Evolutionary conservation across 73 alveolate genomes (phyloP), one percentile per base, ranked within the genome.

Genomic region (Durusdinium trenchii): DNA sequence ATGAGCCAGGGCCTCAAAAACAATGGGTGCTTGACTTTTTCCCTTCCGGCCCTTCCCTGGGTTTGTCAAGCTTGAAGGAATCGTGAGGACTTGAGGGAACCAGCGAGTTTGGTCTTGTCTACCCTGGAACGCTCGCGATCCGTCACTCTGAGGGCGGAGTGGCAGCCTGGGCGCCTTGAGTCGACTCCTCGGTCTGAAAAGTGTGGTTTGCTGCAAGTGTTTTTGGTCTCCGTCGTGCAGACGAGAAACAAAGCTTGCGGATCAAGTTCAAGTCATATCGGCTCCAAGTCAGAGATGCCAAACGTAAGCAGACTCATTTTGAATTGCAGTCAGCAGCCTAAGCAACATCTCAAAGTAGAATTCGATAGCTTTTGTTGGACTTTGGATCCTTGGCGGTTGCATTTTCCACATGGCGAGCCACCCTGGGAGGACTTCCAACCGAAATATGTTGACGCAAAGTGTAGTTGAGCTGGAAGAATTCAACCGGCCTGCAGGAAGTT

Each of bases 401-500:
- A 81, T 81, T 81, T 81, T 81, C 91, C 91, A 81, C 46, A 81
- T 81, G 91, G 91, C 91, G 32, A 48, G 89, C 51, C 51, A n/a
- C 69, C 50, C 91, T 26, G 47, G 91, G 48, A 81, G 91, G 91
- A 81, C 71, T 60, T 60, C 30, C 73, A 60, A 60, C 7, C 1
- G 73, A 23, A 2, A 23, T 60, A 60, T 23, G 73, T 23, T 60
- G n/a, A 60, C n/a, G 73, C 73, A 23, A 32, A 23, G 18, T 60
- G 73, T 60, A 32, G 73, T 23, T 60, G n/a, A 1, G 30, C 30
- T 60, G 1, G 73, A 23, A 60, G 73, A 23, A 32, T n/a, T 51
- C 7, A 73, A 7, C 20, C 9, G 35, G 43, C 26, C 4, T 14
- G 91, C 91, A 81, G 91, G 91, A 81, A 81, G 71, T 67, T 81